Evolutionary conservation across 2,329 filamentous ascomycete species (phyloP), one percentile per base, ranked within the genome.

Genomic region (Microcera coccophila): DNA sequence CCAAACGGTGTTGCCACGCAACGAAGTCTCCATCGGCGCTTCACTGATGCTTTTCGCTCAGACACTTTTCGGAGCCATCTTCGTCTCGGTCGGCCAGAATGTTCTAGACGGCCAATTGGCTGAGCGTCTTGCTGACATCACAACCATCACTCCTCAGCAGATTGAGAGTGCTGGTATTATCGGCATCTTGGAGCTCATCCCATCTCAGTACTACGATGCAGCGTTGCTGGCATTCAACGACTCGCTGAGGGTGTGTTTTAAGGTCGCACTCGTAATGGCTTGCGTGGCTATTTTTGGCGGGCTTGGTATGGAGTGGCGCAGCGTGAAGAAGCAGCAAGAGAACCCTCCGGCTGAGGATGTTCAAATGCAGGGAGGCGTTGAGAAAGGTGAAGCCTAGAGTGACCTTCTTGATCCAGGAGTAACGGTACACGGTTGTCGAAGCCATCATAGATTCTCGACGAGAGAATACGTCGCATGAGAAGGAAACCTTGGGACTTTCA

Each of bases 281-380:
- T 64, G 65, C 4, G 28, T 79, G 3, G 72, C 68, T 4, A 67
- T 80, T 12, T 29, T 81, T 15, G 78, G 74, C 1, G 67, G 71
- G 0, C 50, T 72, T 3, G 65, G 70, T 12, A 71, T 84, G 47
- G 73, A 83, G 60, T 84, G 79, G 79, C 75, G 47, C 1, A 60
- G 47, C 5, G 51, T 59, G 2, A 57, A 53, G 36, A 41, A 44
- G 45, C 7, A 10, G 15, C 31, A 18, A 19, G 16, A 35, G 33
- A 17, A 26, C 12, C 7, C 22, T 26, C 12, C 22, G 22, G 7
- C 12, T 12, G 12, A 26, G 22, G 12, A 26, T 7, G 22, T 26
- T 26, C 22, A 26, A 12, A 12, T 26, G 22, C n/a, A 26, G 22
- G 7, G 12, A 26, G 22, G 7, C 22, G 12, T 7, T 26, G 22